Evolutionary conservation across 768 basidiomycete genomes (phyloP).

Genomic region (Mrakia frigida): DNA sequence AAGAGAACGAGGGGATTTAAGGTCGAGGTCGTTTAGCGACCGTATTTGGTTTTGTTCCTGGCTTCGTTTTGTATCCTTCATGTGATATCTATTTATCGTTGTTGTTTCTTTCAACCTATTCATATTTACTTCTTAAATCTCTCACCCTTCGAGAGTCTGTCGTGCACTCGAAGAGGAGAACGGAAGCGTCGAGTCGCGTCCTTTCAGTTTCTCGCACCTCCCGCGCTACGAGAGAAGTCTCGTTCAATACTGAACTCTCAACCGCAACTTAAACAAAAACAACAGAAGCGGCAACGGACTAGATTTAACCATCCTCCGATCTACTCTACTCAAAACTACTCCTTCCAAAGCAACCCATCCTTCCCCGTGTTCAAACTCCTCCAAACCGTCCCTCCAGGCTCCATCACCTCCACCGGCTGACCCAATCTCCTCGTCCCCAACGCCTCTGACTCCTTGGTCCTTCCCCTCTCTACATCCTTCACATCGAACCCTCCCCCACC

Average conservation of each 20-base stretch:
- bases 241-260: background rate
- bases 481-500: background rate
- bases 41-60: too few species aligned
- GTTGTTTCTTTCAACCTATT: too few species aligned
- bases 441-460: background rate
- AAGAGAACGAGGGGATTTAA: too few species aligned
- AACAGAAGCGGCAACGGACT: background rate
- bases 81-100: too few species aligned
- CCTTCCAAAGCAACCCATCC: slow-evolving; percentile 12
- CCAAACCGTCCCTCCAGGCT: background rate
- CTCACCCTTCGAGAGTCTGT: too few species aligned
- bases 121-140: too few species aligned
- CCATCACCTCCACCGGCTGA: background rate
- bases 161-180: too few species aligned
- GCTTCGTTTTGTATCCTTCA: too few species aligned
- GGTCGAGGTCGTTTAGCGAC: too few species aligned
- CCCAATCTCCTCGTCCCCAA: background rate
- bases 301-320: background rate
- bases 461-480: background rate
- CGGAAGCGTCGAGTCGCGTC: too few species aligned
- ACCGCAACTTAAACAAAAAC: background rate
- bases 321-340: slow-evolving; percentile 1
- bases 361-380: background rate
- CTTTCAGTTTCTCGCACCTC: too few species aligned
- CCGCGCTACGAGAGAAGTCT: too few species aligned